A percentile compares a stretch with the other conserved stretches of the same genome.
Conservation (phyloP, 73 alveolate species). For the Diophrys appendiculata region DNA sequence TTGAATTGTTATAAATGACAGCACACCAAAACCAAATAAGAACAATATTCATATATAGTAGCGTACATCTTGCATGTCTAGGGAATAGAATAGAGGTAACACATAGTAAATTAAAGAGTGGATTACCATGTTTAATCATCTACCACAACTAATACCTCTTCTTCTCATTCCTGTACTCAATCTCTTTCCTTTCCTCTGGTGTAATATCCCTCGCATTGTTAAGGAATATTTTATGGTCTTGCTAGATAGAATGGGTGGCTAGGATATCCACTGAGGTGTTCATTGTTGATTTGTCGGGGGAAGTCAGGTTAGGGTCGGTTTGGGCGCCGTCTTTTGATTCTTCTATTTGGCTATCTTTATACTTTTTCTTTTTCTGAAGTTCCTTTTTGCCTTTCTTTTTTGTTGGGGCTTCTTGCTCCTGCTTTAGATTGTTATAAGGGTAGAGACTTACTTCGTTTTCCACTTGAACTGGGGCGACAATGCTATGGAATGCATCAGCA, state of each 20-base stretch:
- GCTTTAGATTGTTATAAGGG: not conserved
- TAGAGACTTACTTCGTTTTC: not conserved
- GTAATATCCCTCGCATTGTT: not conserved
- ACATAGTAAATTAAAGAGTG: conserved; percentile 21
- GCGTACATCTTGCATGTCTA: conserved; percentile 32
- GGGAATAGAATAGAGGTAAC: conserved; percentile 27
- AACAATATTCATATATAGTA: conserved; percentile 14
- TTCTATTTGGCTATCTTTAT: not conserved
- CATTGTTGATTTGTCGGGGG: not conserved
- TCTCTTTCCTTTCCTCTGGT: not conserved
- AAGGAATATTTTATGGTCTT: not conserved
- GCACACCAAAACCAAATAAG: conserved; percentile 62
- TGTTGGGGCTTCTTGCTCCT: not conserved
- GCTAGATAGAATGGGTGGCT: no score
- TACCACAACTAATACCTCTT: conserved; percentile 14
- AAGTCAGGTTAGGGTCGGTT: not conserved
- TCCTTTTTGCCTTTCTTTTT: not conserved
- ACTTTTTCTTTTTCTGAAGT: not conserved
- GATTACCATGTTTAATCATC: conserved; percentile 13
- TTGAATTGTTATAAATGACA: conserved; percentile 45
- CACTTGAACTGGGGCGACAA: not conserved
- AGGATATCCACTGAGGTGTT: not conserved
- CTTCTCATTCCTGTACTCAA: not conserved
- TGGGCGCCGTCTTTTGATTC: not conserved
- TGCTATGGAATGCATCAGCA: not conserved